Base-by-base conservation (phyloP, 2,329 filamentous ascomycete species). In the Fusarium hainanense region DNA sequence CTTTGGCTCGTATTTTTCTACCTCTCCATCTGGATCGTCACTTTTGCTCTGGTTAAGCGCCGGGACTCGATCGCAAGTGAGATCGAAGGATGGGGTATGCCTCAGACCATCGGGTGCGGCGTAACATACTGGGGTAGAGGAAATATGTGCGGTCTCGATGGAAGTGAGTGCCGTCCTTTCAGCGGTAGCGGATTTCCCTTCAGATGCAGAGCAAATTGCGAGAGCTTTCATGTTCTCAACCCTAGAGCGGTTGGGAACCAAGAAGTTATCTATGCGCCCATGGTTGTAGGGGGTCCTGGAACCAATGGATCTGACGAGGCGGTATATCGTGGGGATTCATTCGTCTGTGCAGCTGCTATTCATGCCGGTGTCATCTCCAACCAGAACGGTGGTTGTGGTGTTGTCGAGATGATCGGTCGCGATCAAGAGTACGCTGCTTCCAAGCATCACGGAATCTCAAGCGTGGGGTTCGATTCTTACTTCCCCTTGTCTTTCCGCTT, bases 401-500 rank as follows among this genome's bases (percentile, higher is more conserved):
- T 97, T 5, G 87, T 96, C 32, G 86, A 88, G 56, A 84, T 96
- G 40, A 85, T 92, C 23, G 94, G 94, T 23, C 85, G 90, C 57
- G 87, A 89, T 58, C 82, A 85, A 57, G 82, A 86, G 50, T 97
- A 90, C 76, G 80, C 85, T 43, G 85, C 87, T 43, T 89, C 90
- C 12, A 86, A 87, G 49, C 85, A 85, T n/a, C 85, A 97, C 75
- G 93, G 91, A 54, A 93, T 98, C 68, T 81, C 83, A 28, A 97
- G 93, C 68, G 84, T 93, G 56, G 86, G 81, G 7, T 99, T 99
- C 77, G 88, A 94, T 67, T 95, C 93, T 0, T 93, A 93, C 70
- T 99, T 99, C 74, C 96, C 96, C 2, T 90, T 93, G 30, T 91
- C 94, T 0, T 98, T 93, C 78, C 88, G 88, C 20, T 98, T 99